A percentile compares a stretch with the other conserved stretches of the same genome.
phyloP scores from a whole-genome alignment of 495 filamentous ascomycete genomes.

The Sporormia fimetaria region DNA sequence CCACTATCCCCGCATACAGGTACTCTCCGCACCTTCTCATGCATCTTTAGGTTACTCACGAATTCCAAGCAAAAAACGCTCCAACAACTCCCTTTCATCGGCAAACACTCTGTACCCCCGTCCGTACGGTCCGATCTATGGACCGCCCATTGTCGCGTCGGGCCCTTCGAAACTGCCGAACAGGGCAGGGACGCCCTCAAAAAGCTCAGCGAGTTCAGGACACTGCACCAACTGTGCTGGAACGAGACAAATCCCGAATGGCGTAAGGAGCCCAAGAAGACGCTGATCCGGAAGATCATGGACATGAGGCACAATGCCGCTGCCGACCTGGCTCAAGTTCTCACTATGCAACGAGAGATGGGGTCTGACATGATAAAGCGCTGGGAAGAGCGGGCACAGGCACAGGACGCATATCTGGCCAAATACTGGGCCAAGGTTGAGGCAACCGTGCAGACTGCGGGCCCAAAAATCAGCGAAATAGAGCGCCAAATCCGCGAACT shows the following conservation, averaged over 20 bases:
- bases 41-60: slow-evolving; percentile 1
- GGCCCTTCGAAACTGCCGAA: slow-evolving; percentile 53
- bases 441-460: too few relatives aligned
- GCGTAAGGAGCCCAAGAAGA: slow-evolving; percentile 35
- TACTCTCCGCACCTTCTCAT: slow-evolving; percentile 34
- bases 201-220: slow-evolving; percentile 71
- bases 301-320: slow-evolving; percentile 81
- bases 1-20: slow-evolving; percentile 54
- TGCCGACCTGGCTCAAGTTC: slow-evolving; percentile 74
- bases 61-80: slow-evolving; percentile 53
- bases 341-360: slow-evolving; percentile 42
- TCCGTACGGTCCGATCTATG: slow-evolving; percentile 83
- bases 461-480: too few relatives aligned
- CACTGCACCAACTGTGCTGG: slow-evolving; percentile 56
- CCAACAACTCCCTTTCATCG: slow-evolving; percentile 71
- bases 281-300: slow-evolving; percentile 56
- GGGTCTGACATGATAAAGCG: slow-evolving; percentile 21
- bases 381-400: slow-evolving; percentile 28
- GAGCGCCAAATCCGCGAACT: too few relatives aligned
- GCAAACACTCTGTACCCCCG: slow-evolving; percentile 76
- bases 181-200: slow-evolving; percentile 66
- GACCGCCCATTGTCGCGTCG: slow-evolving; percentile 62
- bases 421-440: slow-evolving; percentile 11
- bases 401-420: slow-evolving; percentile 10
- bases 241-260: slow-evolving; percentile 33